phyloP scores from a whole-genome alignment of 2,329 filamentous ascomycete genomes.

The Zarea fungicola region DNA sequence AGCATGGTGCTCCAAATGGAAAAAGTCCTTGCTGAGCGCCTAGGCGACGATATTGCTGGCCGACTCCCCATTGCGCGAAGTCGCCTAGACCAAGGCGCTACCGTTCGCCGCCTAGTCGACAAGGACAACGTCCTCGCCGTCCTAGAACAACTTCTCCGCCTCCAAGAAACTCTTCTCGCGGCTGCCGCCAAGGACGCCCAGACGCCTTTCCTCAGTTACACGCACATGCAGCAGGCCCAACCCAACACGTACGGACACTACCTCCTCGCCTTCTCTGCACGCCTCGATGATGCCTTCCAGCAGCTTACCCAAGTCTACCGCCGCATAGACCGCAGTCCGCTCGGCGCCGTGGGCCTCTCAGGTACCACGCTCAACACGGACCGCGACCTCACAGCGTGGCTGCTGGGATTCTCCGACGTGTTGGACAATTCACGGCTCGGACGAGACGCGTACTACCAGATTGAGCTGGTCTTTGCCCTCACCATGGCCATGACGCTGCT shows the following conservation, averaged over 20 bases:
- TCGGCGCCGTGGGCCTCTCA: conserved; percentile 10
- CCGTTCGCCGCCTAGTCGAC: conserved; percentile 4
- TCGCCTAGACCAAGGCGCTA: conserved; percentile 3
- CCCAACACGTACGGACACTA: conserved; percentile 2
- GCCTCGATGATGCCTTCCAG: conserved; percentile 10
- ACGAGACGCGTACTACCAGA: conserved; percentile 8
- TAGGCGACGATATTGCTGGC: conserved; percentile 2
- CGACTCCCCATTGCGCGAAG: conserved; percentile 3
- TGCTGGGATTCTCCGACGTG: conserved; percentile 6
- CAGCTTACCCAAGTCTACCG: conserved; percentile 8
- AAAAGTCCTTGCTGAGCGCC: background rate
- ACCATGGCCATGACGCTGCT: conserved; percentile 9
- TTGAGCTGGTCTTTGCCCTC: conserved; percentile 8
- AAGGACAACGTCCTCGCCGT: background rate
- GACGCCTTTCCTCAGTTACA: conserved; percentile 5
- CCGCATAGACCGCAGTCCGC: conserved; percentile 10
- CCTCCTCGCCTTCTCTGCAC: conserved; percentile 12
- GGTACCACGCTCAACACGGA: conserved; percentile 9
- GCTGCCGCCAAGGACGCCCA: conserved; percentile 53
- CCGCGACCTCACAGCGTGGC: conserved; percentile 9
- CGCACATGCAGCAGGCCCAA: conserved; percentile 7
- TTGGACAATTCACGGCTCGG: conserved; percentile 7
- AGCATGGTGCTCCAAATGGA: conserved; percentile 10
- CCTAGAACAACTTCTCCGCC: background rate
- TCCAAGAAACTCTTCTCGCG: conserved; percentile 49